Evolutionary conservation across 2,329 filamentous ascomycete genomes (phyloP), one percentile per base, ranked within the genome.

Genomic region (Triangularia verruculosa): DNA sequence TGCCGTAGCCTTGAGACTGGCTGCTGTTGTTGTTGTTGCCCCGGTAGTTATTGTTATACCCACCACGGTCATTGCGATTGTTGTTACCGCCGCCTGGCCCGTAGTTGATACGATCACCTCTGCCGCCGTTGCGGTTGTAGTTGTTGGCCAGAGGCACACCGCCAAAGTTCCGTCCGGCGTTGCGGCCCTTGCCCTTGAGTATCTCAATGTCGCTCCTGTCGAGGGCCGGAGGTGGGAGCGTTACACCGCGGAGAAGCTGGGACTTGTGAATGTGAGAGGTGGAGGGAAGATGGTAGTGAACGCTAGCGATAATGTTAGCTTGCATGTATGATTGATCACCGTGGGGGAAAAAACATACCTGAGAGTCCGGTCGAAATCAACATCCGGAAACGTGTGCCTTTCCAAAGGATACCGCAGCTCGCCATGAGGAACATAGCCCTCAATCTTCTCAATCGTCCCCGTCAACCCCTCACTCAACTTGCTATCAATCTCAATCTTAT

Each of bases 341-440:
- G 9, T 28, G 27, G 43, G 34, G 30, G 30, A 34, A 56, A 61
- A 52, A 60, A 83, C 86, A 77, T 82, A 93, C 89, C 86, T 93
- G 68, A 98, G 86, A 28, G 92, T 95, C 64, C 89, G 87, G 76
- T 99, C 92, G 69, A 93, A 90, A 61, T 96, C 92, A 9, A 97
- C 78, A 70, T 89, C 83, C 2, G 91, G 90, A 82, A 95, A 88
- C 3, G 83, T 83, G 39, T 87, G 86, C 47, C 86, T 83, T 63
- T 89, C 84, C 27, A 97, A 81, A 0, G 93, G 91, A 70, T 93
- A 96, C 5, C 84, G 79, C n/a, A 98, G 80, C 28, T 88, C 86
- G 58, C 90, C 89, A 70, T 96, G 92, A 1, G 95, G 93, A 12
- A 97, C 84, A 75, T 96, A 97, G 1, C 87, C 83, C 5, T 91